Evolutionary conservation across 371 early-diverging fungal genomes (phyloP).

Genomic region (Circinella umbellata): DNA sequence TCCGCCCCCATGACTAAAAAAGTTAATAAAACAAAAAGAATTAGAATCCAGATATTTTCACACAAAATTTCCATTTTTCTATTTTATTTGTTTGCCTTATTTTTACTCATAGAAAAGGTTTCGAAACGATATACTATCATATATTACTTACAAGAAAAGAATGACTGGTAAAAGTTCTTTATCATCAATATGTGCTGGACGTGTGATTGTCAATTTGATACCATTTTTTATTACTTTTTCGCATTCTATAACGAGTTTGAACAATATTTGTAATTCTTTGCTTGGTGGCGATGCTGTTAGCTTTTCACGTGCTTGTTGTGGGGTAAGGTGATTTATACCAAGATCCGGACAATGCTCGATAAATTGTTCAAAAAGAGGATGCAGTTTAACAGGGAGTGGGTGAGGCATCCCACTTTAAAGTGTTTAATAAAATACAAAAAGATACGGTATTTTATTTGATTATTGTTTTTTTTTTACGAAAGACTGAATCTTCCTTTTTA

Average conservation of each 20-base stretch:
- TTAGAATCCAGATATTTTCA: too few species aligned
- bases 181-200: constrained; percentile 18
- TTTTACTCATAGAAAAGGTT: too few species aligned
- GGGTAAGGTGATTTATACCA: neutral
- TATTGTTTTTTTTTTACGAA: too few species aligned
- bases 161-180: constrained; percentile 18
- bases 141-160: constrained; percentile 18
- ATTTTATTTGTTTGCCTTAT: too few species aligned
- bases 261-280: neutral
- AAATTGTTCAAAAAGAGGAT: neutral
- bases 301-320: neutral
- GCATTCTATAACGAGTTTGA: constrained; percentile 10
- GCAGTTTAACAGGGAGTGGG: too few species aligned
- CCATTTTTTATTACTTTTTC: neutral
- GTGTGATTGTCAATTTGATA: constrained; percentile 12
- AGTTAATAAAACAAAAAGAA: too few species aligned
- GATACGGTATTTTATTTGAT: neutral
- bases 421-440: neutral
- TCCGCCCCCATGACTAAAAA: too few species aligned
- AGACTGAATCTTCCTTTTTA: too few species aligned
- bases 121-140: too few species aligned
- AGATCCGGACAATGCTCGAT: constrained; percentile 3
- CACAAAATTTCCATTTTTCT: too few species aligned
- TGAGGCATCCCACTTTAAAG: too few species aligned
- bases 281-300: neutral